These are phyloP conservation scores for Septoria petroselini DNA, from an alignment of 2,329 filamentous ascomycete genomes.

Conservation along the genomic window DNA sequence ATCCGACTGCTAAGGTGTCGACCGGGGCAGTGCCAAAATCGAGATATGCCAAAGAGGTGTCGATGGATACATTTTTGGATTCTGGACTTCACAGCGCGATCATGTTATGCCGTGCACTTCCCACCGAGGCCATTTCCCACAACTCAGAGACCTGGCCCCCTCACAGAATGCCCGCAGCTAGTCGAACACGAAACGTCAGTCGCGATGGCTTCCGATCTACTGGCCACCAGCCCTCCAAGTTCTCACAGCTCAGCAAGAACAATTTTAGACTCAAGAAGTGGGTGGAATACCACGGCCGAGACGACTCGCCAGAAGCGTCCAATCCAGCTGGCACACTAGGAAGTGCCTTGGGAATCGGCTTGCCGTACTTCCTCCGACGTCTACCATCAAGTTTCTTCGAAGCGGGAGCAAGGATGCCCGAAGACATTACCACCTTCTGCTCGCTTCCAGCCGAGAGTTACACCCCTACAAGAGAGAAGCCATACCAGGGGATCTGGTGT, in stretches of 20 bases:
- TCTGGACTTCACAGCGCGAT: slow-evolving; percentile 62
- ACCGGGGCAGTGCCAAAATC: slow-evolving; percentile 23
- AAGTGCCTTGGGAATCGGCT: slow-evolving; percentile 33
- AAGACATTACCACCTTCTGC: slow-evolving; percentile 61
- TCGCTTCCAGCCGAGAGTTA: slow-evolving; percentile 74
- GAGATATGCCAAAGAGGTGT: slow-evolving; percentile 51
- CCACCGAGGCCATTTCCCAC: slow-evolving; percentile 40
- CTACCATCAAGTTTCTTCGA: slow-evolving; percentile 31
- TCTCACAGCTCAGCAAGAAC: slow-evolving; percentile 62
- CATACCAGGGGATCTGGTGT: slow-evolving; percentile 87
- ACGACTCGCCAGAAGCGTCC: slow-evolving; percentile 33
- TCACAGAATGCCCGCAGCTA: slow-evolving; percentile 60
- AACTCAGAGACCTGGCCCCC: slow-evolving; percentile 66
- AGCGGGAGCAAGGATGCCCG: slow-evolving; percentile 49
- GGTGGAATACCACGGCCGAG: slow-evolving; percentile 59
- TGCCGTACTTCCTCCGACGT: slow-evolving; percentile 30
- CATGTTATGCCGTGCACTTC: slow-evolving; percentile 58
- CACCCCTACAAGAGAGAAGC: slow-evolving; percentile 73
- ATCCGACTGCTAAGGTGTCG: slow-evolving; percentile 10
- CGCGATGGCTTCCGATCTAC: slow-evolving; percentile 44
- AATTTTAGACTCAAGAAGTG: slow-evolving; percentile 74
- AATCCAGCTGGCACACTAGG: slow-evolving; percentile 25
- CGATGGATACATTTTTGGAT: slow-evolving; percentile 46
- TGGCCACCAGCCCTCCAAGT: slow-evolving; percentile 50
- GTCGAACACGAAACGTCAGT: slow-evolving; percentile 56